Percentiles rank a stretch among this genome's conserved stretches.
Evolutionary conservation across 2,329 filamentous ascomycete species (phyloP).

Genomic region (Celoporthe dispersa): DNA sequence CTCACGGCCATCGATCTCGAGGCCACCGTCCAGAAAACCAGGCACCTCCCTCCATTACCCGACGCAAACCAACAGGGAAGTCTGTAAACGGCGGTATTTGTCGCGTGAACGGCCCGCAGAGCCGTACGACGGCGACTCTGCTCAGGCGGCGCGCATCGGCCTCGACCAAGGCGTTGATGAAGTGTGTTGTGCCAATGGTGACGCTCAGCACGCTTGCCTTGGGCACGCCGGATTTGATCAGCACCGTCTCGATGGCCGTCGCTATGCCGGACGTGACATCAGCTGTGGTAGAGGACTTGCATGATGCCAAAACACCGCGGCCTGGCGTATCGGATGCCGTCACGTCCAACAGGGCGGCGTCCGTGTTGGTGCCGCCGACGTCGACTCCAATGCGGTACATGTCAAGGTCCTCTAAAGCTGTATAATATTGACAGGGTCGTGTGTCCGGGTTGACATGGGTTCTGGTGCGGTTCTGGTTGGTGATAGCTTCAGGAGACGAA

Average conservation of each 20-base stretch:
- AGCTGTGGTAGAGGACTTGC: conserved; percentile 54
- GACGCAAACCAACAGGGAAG: conserved; percentile 55
- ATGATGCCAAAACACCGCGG: conserved; percentile 52
- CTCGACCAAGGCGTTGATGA: conserved; percentile 63
- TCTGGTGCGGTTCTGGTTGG: background rate
- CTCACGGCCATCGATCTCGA: conserved; percentile 39
- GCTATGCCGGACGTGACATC: conserved; percentile 53
- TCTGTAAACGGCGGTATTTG: conserved; percentile 56
- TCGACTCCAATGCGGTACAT: conserved; percentile 50
- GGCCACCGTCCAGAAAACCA: conserved; percentile 48
- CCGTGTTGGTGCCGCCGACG: conserved; percentile 58
- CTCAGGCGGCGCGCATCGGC: conserved; percentile 52
- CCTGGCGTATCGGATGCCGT: conserved; percentile 39
- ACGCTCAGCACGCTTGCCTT: conserved; percentile 50
- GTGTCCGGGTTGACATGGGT: background rate
- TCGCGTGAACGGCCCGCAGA: conserved; percentile 58
- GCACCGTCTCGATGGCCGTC: conserved; percentile 50
- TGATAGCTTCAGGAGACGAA: background rate
- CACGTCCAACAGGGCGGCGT: conserved; percentile 55
- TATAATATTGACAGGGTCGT: background rate
- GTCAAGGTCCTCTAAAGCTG: background rate
- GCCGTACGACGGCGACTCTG: conserved; percentile 57
- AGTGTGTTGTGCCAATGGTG: conserved; percentile 61
- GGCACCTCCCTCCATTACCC: conserved; percentile 50
- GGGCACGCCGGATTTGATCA: conserved; percentile 35